Percentiles rank a stretch among this genome's conserved stretches.
phyloP scores from a whole-genome alignment of 2,329 filamentous ascomycete genomes.

The Dryadomyces quercivorus region DNA sequence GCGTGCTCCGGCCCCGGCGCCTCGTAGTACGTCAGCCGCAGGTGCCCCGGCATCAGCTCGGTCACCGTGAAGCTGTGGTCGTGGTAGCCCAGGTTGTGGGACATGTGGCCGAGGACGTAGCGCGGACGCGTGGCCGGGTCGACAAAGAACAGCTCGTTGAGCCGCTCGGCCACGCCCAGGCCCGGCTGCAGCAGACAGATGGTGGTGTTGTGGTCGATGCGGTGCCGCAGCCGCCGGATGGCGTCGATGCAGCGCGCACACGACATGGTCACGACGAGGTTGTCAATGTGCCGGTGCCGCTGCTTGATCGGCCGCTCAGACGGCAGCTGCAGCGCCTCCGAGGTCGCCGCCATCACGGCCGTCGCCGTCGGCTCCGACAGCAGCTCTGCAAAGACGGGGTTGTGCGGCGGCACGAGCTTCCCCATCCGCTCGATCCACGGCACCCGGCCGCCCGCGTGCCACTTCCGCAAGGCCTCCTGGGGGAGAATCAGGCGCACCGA shows the following conservation, averaged over 20 bases:
- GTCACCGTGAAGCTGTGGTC: slow-evolving; percentile 7
- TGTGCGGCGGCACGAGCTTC: not conserved
- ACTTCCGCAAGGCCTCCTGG: slow-evolving; percentile 13
- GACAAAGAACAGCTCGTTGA: slow-evolving; percentile 60
- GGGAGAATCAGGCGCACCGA: slow-evolving; percentile 19
- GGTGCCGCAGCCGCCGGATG: slow-evolving; percentile 15
- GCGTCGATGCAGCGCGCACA: slow-evolving; percentile 15
- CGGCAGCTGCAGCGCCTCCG: not conserved
- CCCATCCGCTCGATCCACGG: slow-evolving; percentile 9
- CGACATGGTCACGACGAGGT: slow-evolving; percentile 21
- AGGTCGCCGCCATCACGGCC: not conserved
- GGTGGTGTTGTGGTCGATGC: slow-evolving; percentile 21
- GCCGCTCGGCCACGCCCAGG: slow-evolving; percentile 68
- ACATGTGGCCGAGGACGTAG: slow-evolving; percentile 59
- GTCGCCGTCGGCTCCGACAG: slow-evolving; percentile 1
- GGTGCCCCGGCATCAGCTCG: slow-evolving; percentile 20
- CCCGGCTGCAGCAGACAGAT: slow-evolving; percentile 29
- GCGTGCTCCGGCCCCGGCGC: slow-evolving; percentile 4
- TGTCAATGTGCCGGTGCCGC: slow-evolving; percentile 11
- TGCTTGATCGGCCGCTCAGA: not conserved
- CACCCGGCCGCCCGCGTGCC: slow-evolving; percentile 11
- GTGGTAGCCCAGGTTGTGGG: slow-evolving; percentile 28
- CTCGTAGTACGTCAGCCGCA: slow-evolving; percentile 21
- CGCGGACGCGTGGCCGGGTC: slow-evolving; percentile 53
- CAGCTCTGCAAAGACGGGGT: slow-evolving; percentile 15